Conservation (phyloP, 176 grass and related monocot genomes). For the Ananas comosus region DNA sequence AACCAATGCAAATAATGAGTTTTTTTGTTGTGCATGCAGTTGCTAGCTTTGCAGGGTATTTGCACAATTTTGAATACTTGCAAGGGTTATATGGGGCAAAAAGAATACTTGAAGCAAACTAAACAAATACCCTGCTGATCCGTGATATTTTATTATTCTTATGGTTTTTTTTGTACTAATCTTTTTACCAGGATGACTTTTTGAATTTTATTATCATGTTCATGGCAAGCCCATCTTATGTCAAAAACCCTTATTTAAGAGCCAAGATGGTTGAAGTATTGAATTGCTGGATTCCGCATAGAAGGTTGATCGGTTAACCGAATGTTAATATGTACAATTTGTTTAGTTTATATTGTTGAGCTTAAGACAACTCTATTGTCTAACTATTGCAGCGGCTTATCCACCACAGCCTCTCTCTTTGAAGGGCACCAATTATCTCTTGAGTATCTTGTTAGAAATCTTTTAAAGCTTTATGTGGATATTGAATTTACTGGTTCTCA, state of each 20-base stretch:
- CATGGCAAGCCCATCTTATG: slow-evolving; percentile 79
- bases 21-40: no score
- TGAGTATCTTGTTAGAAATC: slow-evolving; percentile 85
- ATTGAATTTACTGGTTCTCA: slow-evolving; percentile 99
- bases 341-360: slow-evolving; percentile 1
- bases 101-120: no score
- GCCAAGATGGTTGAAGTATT: slow-evolving; percentile 99
- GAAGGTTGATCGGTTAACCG: slow-evolving; percentile 44
- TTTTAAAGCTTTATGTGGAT: slow-evolving; percentile 96
- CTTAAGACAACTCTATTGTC: slow-evolving; percentile 10
- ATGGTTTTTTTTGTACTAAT: slow-evolving; percentile 9
- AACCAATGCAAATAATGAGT: no score
- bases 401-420: slow-evolving; percentile 68
- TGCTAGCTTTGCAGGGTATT: no score
- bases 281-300: slow-evolving; percentile 88
- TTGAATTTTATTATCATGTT: slow-evolving; percentile 99
- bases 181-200: slow-evolving; percentile 64
- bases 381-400: slow-evolving; percentile 48
- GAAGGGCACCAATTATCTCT: slow-evolving; percentile 85
- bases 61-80: no score
- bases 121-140: not conserved
- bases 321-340: slow-evolving; percentile 13
- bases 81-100: no score
- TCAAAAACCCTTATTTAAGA: slow-evolving; percentile 95
- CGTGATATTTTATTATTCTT: not conserved